Evolutionary conservation across 768 basidiomycete species (phyloP), one percentile per base, ranked within the genome.

Genomic region (Mycena maculata): DNA sequence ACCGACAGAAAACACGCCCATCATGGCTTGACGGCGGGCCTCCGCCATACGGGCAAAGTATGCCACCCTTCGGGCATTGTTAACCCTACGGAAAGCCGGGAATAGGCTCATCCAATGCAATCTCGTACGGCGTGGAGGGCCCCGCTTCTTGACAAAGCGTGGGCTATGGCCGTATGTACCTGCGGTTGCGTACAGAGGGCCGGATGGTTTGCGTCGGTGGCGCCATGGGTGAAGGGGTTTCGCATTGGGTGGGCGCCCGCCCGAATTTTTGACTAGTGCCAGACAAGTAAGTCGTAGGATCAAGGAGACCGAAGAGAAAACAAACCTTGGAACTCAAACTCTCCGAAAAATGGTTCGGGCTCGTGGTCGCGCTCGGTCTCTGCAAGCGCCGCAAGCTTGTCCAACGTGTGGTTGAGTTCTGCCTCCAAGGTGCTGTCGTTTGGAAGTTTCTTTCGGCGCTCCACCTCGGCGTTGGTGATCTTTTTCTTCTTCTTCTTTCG

Each of bases 111-210:
- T 57, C 10, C 25, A 27, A 22, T 44, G 20, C 8, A 42, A 15
- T 7, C 55, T 28, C 13, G 3, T 4, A 8, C 55, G 55, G 27
- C 44, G 42, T n/a, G 41, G 16, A 10, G 55, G 55, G 18, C 55
- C 55, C 2, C 55, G 39, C 41, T 57, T 57, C 31, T 57, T 57
- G 18, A 31, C 30, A 16, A 57, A 57, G 12, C 55, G 55, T 0
- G 55, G 55, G 28, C 55, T 57, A 31, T 57, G 44, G 16, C 55
- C 41, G 39, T 57, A 57, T 6, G 20, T 30, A 1, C 55, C 55
- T 15, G 55, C 11, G 13, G 42, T 10, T 22, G 42, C 28, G 5
- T 44, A 42, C 5, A 38, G 9, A n/a, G n/a, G n/a, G n/a, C 22
- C 15, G 45, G 9, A 38, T 38, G 36, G 22, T 48, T 60, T 15